Evolutionary conservation across 2,329 filamentous ascomycete species (phyloP).

Genomic region (Aspergillus pseudoterreus): DNA sequence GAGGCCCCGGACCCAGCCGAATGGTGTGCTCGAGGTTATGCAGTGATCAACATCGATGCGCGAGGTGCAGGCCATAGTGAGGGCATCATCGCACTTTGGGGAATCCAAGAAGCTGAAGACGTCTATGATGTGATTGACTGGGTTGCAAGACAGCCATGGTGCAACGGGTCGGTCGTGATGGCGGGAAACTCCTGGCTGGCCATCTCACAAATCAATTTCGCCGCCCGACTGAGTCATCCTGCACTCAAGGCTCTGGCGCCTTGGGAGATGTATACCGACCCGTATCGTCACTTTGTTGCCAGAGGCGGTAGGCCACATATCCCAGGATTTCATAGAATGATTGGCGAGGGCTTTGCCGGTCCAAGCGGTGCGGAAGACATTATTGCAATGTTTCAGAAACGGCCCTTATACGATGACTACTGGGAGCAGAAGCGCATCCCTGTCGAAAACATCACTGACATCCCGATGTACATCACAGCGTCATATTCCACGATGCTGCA

Average conservation of each 20-base stretch:
- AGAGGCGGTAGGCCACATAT: background rate
- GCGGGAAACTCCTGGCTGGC: constrained; percentile 13
- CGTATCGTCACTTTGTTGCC: background rate
- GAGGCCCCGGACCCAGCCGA: constrained; percentile 1
- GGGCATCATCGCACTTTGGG: background rate
- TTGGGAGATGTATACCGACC: background rate
- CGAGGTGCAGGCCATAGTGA: background rate
- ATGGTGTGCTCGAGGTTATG: background rate
- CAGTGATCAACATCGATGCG: background rate
- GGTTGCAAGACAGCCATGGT: constrained; percentile 10
- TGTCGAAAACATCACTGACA: background rate
- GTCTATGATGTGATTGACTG: constrained; percentile 11
- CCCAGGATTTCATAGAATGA: background rate
- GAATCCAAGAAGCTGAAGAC: background rate
- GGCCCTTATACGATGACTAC: background rate
- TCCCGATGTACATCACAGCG: background rate
- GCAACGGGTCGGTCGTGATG: constrained; percentile 10
- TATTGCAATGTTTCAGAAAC: background rate
- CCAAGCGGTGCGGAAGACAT: background rate
- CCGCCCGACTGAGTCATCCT: background rate
- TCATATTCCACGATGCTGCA: background rate
- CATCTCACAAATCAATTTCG: constrained; percentile 8
- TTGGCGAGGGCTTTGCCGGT: background rate
- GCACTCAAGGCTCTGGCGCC: background rate
- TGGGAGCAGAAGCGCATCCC: background rate